Conservation (phyloP, 345 rosid species). For the Triadica sebifera region DNA sequence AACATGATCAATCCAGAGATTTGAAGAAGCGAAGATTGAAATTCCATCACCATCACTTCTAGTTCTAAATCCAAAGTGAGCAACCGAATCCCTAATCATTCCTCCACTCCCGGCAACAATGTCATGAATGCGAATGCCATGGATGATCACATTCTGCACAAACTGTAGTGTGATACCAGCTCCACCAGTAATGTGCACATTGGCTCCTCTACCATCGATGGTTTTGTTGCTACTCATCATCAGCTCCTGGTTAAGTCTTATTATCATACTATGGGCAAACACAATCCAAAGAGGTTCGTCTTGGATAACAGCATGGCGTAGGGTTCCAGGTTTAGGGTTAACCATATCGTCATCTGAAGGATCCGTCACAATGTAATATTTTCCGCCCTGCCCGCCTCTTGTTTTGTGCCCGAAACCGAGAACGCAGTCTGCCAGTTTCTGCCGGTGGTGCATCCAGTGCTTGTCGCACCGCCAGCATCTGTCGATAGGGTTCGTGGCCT, state of each 20-base stretch:
- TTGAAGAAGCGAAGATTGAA: conserved; percentile 56
- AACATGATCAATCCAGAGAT: conserved; percentile 79
- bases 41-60: conserved; percentile 80
- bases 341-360: conserved; percentile 52
- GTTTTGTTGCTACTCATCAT: conserved; percentile 61
- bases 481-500: conserved; percentile 79
- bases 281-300: conserved; percentile 72
- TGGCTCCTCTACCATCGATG: conserved; percentile 73
- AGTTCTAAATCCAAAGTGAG: conserved; percentile 62
- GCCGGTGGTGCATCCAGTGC: conserved; percentile 57
- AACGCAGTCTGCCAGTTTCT: conserved; percentile 52
- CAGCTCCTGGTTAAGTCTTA: conserved; percentile 63
- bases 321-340: conserved; percentile 69
- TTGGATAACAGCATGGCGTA: conserved; percentile 67
- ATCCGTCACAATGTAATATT: conserved; percentile 57
- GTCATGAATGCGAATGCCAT: conserved; percentile 60
- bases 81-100: conserved; percentile 49
- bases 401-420: conserved; percentile 67
- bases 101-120: conserved; percentile 50
- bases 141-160: conserved; percentile 58
- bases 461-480: conserved; percentile 77
- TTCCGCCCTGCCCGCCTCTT: conserved; percentile 60
- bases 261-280: conserved; percentile 57
- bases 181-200: conserved; percentile 57
- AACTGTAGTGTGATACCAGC: conserved; percentile 66